These are phyloP conservation scores for Tolypocladium nubicola DNA, from an alignment of 2,329 filamentous ascomycete species.

Conservation along the genomic window DNA sequence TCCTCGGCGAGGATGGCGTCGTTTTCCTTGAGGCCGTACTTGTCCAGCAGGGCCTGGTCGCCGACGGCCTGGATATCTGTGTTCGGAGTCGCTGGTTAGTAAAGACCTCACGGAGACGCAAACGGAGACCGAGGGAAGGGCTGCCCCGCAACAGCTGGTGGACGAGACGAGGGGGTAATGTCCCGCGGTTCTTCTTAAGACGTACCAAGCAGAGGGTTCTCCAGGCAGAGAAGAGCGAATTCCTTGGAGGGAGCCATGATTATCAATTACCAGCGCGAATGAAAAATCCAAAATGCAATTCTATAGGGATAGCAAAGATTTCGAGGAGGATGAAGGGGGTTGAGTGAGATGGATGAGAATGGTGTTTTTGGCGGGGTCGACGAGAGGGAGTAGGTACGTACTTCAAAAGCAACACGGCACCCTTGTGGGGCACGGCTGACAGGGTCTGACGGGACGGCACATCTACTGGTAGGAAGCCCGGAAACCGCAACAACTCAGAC, in stretches of 20 bases:
- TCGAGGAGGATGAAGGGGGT: background rate
- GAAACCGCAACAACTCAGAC: background rate
- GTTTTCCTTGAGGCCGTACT: conserved; percentile 91
- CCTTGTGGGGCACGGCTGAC: background rate
- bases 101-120: background rate
- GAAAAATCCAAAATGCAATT: background rate
- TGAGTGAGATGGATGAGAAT: background rate
- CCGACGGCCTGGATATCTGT: conserved; percentile 84
- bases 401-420: background rate
- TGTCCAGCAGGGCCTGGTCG: conserved; percentile 73
- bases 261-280: background rate
- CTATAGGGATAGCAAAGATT: background rate
- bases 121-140: background rate
- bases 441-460: background rate
- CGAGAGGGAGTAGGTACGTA: background rate
- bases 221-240: conserved; percentile 83
- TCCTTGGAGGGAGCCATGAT: conserved; percentile 67
- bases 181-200: conserved; percentile 5
- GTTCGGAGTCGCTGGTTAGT: conserved; percentile 1
- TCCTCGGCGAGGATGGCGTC: conserved; percentile 94
- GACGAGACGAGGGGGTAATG: conserved; percentile 1
- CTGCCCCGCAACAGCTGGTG: too few relatives aligned
- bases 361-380: background rate
- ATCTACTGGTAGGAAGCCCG: background rate
- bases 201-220: conserved; percentile 93